These are phyloP conservation scores for Leccinum griseonigrum DNA, from an alignment of 1,284 basidiomycete genomes.

Conservation along the genomic window DNA sequence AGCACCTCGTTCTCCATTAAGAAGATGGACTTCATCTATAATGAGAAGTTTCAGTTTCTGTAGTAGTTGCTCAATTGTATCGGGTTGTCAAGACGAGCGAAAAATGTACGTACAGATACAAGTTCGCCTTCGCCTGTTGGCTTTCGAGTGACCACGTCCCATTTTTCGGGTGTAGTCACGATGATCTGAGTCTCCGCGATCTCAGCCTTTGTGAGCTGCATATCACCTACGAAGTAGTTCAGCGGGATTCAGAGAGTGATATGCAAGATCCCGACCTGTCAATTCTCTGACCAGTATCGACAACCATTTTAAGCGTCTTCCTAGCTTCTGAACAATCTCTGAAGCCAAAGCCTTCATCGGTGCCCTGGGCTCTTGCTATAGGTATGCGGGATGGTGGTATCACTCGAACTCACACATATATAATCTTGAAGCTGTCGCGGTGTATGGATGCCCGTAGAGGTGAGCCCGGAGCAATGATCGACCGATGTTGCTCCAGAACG, in stretches of 20 bases:
- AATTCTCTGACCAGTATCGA: conserved; percentile 87
- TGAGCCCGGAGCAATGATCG: conserved; percentile 30
- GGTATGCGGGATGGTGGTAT: neutral
- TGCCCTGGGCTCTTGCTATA: conserved; percentile 51
- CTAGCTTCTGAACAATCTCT: conserved; percentile 93
- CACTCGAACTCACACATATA: conserved; percentile 81
- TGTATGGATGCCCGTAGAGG: conserved; percentile 58
- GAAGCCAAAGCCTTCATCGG: conserved; percentile 99
- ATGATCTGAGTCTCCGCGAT: conserved; percentile 98
- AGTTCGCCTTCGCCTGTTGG: conserved; percentile 96
- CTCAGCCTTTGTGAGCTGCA: conserved; percentile 95
- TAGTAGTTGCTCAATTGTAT: conserved; percentile 7
- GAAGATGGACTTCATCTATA: conserved; percentile 96
- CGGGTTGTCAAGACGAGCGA: neutral
- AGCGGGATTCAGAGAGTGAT: neutral
- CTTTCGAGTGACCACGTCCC: conserved; percentile 99
- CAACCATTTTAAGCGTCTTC: conserved; percentile 90
- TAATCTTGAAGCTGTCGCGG: conserved; percentile 87
- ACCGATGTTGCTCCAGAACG: conserved; percentile 75
- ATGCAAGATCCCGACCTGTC: conserved; percentile 55
- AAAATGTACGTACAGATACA: conserved; percentile 63
- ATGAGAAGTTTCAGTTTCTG: conserved; percentile 94
- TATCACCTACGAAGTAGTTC: conserved; percentile 67
- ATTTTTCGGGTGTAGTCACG: conserved; percentile 99
- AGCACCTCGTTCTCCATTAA: conserved; percentile 97